A percentile compares a stretch with the other conserved stretches of the same genome.
These are phyloP conservation scores for Ustilago sp. DNA, from an alignment of 1,284 basidiomycete genomes.

Conservation along the genomic window DNA sequence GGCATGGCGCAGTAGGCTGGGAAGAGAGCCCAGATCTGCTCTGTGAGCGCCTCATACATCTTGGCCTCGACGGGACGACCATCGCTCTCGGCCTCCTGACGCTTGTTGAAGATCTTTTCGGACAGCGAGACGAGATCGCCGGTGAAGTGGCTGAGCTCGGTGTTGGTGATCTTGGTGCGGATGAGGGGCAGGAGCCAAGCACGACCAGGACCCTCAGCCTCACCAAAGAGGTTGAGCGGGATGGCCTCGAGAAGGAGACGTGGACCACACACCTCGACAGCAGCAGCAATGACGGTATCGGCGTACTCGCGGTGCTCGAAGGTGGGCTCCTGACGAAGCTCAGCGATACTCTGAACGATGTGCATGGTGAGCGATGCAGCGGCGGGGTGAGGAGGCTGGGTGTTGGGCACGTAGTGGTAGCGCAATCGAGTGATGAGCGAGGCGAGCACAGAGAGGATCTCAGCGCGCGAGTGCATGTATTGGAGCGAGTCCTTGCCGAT, in stretches of 20 bases:
- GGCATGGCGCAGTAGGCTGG: slow-evolving; percentile 80
- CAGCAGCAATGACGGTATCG: slow-evolving; percentile 82
- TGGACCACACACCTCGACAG: slow-evolving; percentile 88
- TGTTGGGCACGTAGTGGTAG: slow-evolving; percentile 48
- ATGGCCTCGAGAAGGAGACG: slow-evolving; percentile 80
- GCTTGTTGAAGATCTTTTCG: slow-evolving; percentile 83
- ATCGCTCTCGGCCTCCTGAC: slow-evolving; percentile 77
- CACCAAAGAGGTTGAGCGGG: slow-evolving; percentile 80
- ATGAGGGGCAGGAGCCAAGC: slow-evolving; percentile 94
- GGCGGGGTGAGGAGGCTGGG: slow-evolving; percentile 67
- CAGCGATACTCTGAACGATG: slow-evolving; percentile 80
- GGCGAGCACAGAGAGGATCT: slow-evolving; percentile 61
- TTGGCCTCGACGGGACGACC: slow-evolving; percentile 82
- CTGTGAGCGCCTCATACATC: slow-evolving; percentile 90
- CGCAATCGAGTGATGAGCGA: slow-evolving; percentile 61
- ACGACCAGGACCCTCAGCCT: slow-evolving; percentile 74
- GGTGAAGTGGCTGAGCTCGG: slow-evolving; percentile 87
- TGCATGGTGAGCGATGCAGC: slow-evolving; percentile 81
- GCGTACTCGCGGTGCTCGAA: slow-evolving; percentile 93
- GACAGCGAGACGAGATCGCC: slow-evolving; percentile 92
- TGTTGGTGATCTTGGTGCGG: slow-evolving; percentile 79
- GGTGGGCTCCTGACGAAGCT: slow-evolving; percentile 80
- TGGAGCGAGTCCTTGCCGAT: slow-evolving; percentile 64
- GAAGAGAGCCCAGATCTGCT: slow-evolving; percentile 86
- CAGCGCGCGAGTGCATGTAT: slow-evolving; percentile 60